phyloP scores from a whole-genome alignment of 768 basidiomycete species.

The Boletales sp. region DNA sequence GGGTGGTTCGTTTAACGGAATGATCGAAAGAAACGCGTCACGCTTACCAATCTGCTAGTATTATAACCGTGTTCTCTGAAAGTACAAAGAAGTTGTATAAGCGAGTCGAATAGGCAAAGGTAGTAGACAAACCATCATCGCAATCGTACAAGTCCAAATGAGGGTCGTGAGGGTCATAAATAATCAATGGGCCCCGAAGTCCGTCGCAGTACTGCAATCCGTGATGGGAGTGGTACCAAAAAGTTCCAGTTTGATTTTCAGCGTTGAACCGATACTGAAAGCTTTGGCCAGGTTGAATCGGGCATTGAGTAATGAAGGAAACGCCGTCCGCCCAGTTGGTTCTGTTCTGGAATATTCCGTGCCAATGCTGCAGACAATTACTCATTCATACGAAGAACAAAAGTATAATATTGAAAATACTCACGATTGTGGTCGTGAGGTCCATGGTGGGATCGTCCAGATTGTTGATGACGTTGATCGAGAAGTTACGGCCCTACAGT shows the following conservation, averaged over 20 bases:
- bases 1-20: neutral
- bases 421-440: conserved; percentile 33
- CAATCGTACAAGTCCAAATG: conserved; percentile 39
- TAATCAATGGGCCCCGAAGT: conserved; percentile 38
- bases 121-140: conserved; percentile 38
- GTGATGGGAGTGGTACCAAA: conserved; percentile 48
- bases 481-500: conserved; percentile 32
- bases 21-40: neutral
- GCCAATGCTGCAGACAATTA: conserved; percentile 30
- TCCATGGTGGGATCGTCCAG: conserved; percentile 33
- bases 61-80: conserved; percentile 41
- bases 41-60: conserved; percentile 43
- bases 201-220: conserved; percentile 40
- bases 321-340: conserved; percentile 38
- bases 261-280: conserved; percentile 42
- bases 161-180: conserved; percentile 47
- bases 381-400: neutral
- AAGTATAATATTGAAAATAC: conserved; percentile 5
- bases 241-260: conserved; percentile 41
- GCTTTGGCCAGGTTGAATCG: conserved; percentile 35
- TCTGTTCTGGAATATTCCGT: conserved; percentile 32
- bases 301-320: conserved; percentile 45
- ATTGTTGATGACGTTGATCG: conserved; percentile 35
- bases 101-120: neutral
- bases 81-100: neutral